Percentiles rank a stretch among this genome's conserved stretches.
phyloP scores from a whole-genome alignment of 345 rosid species.

The Pugionium cornutum region DNA sequence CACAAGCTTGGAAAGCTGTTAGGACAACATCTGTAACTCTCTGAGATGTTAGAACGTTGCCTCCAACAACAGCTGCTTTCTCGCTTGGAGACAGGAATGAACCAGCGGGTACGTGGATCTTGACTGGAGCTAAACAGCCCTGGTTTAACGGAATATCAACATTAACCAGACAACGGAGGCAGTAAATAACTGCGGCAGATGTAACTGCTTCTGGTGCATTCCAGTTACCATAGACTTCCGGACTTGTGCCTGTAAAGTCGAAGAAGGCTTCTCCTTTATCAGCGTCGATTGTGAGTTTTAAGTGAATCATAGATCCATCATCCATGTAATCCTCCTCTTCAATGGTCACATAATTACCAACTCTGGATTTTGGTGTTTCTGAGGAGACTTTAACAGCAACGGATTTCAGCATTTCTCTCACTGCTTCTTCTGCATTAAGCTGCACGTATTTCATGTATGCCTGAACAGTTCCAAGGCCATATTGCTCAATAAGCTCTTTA shows the following conservation, averaged over 20 bases:
- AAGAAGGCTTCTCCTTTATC: slow-evolving; percentile 80
- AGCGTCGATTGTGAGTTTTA: slow-evolving; percentile 68
- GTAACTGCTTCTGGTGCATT: slow-evolving; percentile 98
- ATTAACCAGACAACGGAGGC: slow-evolving; percentile 82
- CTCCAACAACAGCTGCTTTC: slow-evolving; percentile 96
- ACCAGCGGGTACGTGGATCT: slow-evolving; percentile 69
- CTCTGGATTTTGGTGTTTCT: slow-evolving; percentile 36
- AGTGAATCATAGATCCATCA: slow-evolving; percentile 80
- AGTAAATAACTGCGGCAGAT: slow-evolving; percentile 91
- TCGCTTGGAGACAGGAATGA: slow-evolving; percentile 94
- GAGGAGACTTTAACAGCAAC: slow-evolving; percentile 63
- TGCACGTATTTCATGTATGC: slow-evolving; percentile 92
- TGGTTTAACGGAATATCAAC: slow-evolving; percentile 95
- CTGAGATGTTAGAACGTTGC: slow-evolving; percentile 92
- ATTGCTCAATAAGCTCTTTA: slow-evolving; percentile 86
- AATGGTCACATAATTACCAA: slow-evolving; percentile 46
- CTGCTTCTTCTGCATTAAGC: slow-evolving; percentile 91
- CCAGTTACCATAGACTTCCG: slow-evolving; percentile 96
- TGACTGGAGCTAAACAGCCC: slow-evolving; percentile 92
- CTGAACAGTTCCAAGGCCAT: slow-evolving; percentile 80
- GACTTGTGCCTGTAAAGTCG: slow-evolving; percentile 87
- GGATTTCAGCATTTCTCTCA: slow-evolving; percentile 91
- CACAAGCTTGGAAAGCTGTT: slow-evolving; percentile 90
- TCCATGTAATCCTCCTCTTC: slow-evolving; percentile 96
- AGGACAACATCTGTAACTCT: slow-evolving; percentile 86